These are phyloP conservation scores for Knoxdaviesia capensis DNA, from an alignment of 2,329 filamentous ascomycete species.

Conservation along the genomic window DNA sequence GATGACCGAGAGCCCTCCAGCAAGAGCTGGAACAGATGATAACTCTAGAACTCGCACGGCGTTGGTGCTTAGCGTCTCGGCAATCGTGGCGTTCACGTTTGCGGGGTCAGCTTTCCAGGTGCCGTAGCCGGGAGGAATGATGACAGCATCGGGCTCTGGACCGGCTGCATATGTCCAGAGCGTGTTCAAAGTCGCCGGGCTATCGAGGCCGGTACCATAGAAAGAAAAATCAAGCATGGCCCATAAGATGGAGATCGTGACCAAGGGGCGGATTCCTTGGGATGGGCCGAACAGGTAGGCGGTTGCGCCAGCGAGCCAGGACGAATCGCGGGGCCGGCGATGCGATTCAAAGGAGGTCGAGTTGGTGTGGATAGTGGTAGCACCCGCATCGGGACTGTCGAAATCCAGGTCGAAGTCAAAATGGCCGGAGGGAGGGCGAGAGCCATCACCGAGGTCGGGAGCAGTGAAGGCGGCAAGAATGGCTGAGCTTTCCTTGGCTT, in stretches of 20 bases:
- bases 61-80: conserved; percentile 5
- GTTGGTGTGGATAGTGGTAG: conserved; percentile 1
- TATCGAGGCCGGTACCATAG: conserved; percentile 29
- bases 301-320: conserved; percentile 2
- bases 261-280: conserved; percentile 14
- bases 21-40: conserved; percentile 5
- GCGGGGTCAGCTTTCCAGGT: conserved; percentile 6
- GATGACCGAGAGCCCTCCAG: conserved; percentile 5
- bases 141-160: conserved; percentile 1
- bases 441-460: too few species aligned
- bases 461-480: background rate
- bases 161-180: conserved; percentile 11
- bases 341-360: conserved; percentile 1
- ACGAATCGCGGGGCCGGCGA: background rate
- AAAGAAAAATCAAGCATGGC: conserved; percentile 33
- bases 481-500: conserved; percentile 7
- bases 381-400: too few species aligned
- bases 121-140: background rate
- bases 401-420: too few species aligned
- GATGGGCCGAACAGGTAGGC: conserved; percentile 5
- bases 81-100: conserved; percentile 7
- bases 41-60: conserved; percentile 4
- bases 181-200: conserved; percentile 15
- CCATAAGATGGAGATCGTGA: conserved; percentile 26
- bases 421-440: too few species aligned